phyloP scores from a whole-genome alignment of 331 rosid species.

The Telfairia occidentalis region DNA sequence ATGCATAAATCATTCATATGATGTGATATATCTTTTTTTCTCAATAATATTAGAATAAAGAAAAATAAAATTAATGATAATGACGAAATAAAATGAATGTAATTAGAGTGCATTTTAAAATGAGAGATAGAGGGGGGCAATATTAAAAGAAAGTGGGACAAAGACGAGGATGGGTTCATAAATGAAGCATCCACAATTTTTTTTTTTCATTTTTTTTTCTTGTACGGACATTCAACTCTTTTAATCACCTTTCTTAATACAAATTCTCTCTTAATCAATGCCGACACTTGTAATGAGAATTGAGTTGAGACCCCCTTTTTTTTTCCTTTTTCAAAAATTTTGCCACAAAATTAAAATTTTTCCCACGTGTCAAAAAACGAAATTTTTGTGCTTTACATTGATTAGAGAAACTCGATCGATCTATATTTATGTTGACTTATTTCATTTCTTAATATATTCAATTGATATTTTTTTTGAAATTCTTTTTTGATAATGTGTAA shows the following conservation, averaged over 20 bases:
- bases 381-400: neutral
- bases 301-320: neutral
- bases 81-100: neutral
- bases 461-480: no score
- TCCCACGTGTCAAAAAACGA: no score
- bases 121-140: neutral
- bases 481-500: no score
- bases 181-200: constrained; percentile 1
- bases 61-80: no score
- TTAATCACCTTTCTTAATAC: neutral
- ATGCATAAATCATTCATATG: no score
- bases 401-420: neutral
- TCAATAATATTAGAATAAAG: no score
- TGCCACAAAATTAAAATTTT: neutral
- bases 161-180: neutral
- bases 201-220: neutral
- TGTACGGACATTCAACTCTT: neutral
- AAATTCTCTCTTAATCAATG: neutral
- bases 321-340: no score
- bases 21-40: no score
- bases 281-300: neutral
- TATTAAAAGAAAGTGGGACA: constrained; percentile 7
- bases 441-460: no score
- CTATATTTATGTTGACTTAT: no score
- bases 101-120: neutral